Evolutionary conservation across 352 stramenopile species (phyloP).

Genomic region (Elongisporangium anandrum): DNA sequence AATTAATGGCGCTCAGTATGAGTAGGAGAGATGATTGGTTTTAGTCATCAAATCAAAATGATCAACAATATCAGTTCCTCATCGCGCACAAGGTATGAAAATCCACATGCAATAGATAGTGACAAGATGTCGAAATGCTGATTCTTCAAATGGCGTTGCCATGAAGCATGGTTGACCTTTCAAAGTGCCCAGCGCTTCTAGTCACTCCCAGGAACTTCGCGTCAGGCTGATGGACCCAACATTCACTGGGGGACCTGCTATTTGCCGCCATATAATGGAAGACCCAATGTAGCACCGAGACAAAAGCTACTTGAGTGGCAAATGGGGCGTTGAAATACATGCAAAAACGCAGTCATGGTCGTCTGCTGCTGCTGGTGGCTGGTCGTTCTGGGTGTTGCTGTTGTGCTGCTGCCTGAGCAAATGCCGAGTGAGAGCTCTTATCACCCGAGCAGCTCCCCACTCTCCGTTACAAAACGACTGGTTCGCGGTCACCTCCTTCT

Average conservation of each 20-base stretch:
- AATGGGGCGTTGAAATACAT: conserved; percentile 28
- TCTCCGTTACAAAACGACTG: neutral
- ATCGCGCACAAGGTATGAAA: conserved; percentile 13
- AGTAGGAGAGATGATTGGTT: conserved; percentile 65
- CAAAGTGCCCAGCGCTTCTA: conserved; percentile 79
- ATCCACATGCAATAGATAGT: conserved; percentile 9
- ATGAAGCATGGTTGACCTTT: conserved; percentile 53
- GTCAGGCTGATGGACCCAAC: conserved; percentile 78
- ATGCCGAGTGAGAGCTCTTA: neutral
- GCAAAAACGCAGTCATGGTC: conserved; percentile 4
- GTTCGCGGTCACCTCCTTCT: neutral
- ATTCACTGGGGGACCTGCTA: conserved; percentile 61
- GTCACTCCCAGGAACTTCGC: conserved; percentile 56
- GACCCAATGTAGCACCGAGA: conserved; percentile 48
- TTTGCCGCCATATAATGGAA: conserved; percentile 65
- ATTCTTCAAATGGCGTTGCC: conserved; percentile 59
- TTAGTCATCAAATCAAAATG: conserved; percentile 33
- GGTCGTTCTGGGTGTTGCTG: neutral
- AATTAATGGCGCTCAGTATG: conserved; percentile 44
- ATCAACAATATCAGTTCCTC: conserved; percentile 36
- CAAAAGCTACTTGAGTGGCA: conserved; percentile 59
- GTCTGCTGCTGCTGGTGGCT: too few species aligned
- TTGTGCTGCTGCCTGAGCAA: neutral
- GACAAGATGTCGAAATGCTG: conserved; percentile 73
- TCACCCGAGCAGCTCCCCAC: neutral